Evolutionary conservation across 2,329 filamentous ascomycete genomes (phyloP), one percentile per base, ranked within the genome.

Genomic region (Fusarium chlamydosporum): DNA sequence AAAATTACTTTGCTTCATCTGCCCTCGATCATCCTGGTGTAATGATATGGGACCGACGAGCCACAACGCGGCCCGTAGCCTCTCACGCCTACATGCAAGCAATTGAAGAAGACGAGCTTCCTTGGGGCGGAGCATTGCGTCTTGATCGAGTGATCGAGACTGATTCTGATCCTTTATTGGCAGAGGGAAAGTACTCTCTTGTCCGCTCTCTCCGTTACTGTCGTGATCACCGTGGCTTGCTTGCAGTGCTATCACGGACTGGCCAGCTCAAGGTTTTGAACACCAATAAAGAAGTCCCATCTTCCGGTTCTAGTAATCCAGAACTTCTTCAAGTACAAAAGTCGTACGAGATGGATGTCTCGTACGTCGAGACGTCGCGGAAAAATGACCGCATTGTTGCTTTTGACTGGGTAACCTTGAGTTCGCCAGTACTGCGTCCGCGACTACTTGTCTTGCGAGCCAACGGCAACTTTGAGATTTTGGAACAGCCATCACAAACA

Each of bases 1-100:
- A 91, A 68, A 94, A 96, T 72, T 95, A 94, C 78, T 95, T 96
- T 79, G 89, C 92, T 2, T 94, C 92, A 2, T 93, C 92, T 15
- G 90, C 91, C 4, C 81, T 92, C 13, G 91, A 92, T 61, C 89
- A 92, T 50, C 90, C 92, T 1, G 88, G 89, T 9, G 84, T 95
- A 52, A 89, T 91, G 76, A 85, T 95, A 33, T 95, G 92, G 92
- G 92, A 95, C 75, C 88, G 90, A 27, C 89, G 92, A 42, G 86
- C 85, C n/a, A 84, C 83, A 13, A 82, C 81, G 20, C 84, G 86
- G 12, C 79, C 83, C 2, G 77, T 84, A 12, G 84, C 85, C 10
- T 88, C 86, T 12, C 78, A 82, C 13, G 78, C 80, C 15, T 91
- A 91, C 68, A 72, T 84, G 15, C 82, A 88, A 29, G 86, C 88